Base-by-base conservation (phyloP, 2,329 filamentous ascomycete genomes). In the Hypoxylon sp. region DNA sequence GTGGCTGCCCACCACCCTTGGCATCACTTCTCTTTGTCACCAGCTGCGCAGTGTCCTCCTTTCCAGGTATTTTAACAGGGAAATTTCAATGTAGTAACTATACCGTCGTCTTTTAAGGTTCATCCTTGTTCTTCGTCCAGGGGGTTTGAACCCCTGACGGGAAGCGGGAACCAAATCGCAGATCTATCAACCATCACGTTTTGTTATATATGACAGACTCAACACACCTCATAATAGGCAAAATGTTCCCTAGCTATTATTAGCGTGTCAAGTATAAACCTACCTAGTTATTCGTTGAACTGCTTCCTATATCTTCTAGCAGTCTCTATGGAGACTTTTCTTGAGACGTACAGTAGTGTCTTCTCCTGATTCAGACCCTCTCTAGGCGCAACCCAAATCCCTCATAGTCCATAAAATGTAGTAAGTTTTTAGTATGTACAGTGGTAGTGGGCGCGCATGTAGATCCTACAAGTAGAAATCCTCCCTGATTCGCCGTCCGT, bases 141-240 rank as follows among this genome's bases (percentile, higher is more conserved):
- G 67, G 65, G 53, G 32, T 13, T 13, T 49, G 32, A 58, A 49
- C 49, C 48, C 57, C 46, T 60, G 65, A 58, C 68, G 65, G 68
- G 65, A 65, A 63, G 58, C 56, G 56, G 65, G 65, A 68, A 63
- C 58, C 61, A 55, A 70, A 68, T 70, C 65, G 65, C 65, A 70
- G 68, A 70, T 70, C 68, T 67, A 41, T 43, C 34, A 43, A 50
- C 48, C 34, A 23, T 60, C 59, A 11, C 53, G 30, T 61, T 62
- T 64, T 63, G 49, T 69, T 64, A 69, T 45, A 69, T 51, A 53
- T 67, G 57, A 69, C 45, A 56, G 61, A 51, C 48, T 46, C 52
- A 36, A 38, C 51, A 21, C 36, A 17, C 7, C 25, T 43, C 49
- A 53, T 58, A 48, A 46, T 34, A 55, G 46, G 41, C 50, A 45